phyloP scores from a whole-genome alignment of 2,329 filamentous ascomycete genomes.

The Sclerotinia borealis region DNA sequence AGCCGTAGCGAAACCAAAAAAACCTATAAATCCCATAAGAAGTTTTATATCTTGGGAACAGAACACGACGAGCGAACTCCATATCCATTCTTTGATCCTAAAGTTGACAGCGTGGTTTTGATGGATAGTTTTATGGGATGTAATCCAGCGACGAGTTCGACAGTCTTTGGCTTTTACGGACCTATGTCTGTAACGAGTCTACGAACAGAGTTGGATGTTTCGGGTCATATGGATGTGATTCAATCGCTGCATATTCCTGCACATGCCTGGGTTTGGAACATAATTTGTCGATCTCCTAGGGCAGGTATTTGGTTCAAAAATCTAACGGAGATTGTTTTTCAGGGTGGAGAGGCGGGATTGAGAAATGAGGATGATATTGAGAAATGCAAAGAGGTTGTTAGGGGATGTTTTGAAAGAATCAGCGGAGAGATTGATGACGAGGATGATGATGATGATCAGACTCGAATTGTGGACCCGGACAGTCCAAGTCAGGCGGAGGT shows the following conservation, averaged over 20 bases:
- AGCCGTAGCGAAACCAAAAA: background rate
- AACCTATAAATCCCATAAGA: background rate
- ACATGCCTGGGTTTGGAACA: background rate
- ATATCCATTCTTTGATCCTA: background rate
- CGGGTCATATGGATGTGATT: background rate
- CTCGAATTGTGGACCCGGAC: too few species aligned
- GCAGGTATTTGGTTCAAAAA: background rate
- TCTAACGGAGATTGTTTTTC: background rate
- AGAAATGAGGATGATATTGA: background rate
- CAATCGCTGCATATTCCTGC: background rate
- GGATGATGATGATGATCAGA: background rate
- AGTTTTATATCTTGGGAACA: background rate
- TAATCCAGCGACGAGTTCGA: background rate
- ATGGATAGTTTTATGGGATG: background rate
- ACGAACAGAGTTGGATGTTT: too few species aligned
- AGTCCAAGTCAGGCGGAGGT: too few species aligned
- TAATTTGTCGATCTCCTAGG: background rate
- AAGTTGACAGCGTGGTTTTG: background rate
- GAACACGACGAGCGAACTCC: background rate
- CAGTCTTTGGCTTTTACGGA: background rate
- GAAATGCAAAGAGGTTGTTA: background rate
- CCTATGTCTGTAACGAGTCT: rapidly evolving
- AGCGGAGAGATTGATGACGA: background rate
- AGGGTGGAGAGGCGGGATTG: background rate
- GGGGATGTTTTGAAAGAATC: background rate